These are phyloP conservation scores for Phyllosticta ampelicida DNA, from an alignment of 2,329 filamentous ascomycete genomes.

Conservation along the genomic window DNA sequence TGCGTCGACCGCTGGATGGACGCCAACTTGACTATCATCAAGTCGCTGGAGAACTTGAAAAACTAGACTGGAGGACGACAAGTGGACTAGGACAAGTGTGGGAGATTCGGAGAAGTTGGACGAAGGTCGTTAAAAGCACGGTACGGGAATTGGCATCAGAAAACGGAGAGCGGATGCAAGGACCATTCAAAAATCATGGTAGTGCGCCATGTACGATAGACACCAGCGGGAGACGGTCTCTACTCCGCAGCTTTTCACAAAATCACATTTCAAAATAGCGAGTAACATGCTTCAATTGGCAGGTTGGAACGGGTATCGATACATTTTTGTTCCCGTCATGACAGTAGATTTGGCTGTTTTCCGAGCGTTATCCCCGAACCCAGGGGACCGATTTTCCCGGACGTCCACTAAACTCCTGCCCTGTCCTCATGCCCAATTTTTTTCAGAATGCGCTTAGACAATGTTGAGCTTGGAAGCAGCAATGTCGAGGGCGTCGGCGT, in stretches of 20 bases:
- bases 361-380: constrained; percentile 10
- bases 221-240: not conserved
- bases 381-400: constrained; percentile 10
- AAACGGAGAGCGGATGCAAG: not conserved
- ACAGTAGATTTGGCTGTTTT: constrained; percentile 11
- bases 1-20: constrained; percentile 94
- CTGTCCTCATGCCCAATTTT: not conserved
- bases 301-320: constrained; percentile 9
- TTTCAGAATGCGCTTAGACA: constrained; percentile 55
- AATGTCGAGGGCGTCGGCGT: constrained; percentile 98
- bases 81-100: not conserved
- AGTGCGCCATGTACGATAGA: not conserved
- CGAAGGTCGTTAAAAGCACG: not conserved
- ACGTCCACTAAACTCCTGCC: constrained; percentile 8
- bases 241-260: not conserved
- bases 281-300: constrained; percentile 10
- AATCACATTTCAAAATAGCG: constrained; percentile 4
- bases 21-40: constrained; percentile 72
- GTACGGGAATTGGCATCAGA: not conserved
- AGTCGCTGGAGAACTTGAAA: constrained; percentile 55
- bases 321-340: constrained; percentile 7
- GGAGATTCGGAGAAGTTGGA: not conserved
- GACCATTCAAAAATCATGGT: not conserved
- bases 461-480: constrained; percentile 98
- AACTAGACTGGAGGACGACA: not conserved